Evolutionary conservation across 176 grass and related monocot genomes (phyloP).

Genomic region (Oryza nivara): DNA sequence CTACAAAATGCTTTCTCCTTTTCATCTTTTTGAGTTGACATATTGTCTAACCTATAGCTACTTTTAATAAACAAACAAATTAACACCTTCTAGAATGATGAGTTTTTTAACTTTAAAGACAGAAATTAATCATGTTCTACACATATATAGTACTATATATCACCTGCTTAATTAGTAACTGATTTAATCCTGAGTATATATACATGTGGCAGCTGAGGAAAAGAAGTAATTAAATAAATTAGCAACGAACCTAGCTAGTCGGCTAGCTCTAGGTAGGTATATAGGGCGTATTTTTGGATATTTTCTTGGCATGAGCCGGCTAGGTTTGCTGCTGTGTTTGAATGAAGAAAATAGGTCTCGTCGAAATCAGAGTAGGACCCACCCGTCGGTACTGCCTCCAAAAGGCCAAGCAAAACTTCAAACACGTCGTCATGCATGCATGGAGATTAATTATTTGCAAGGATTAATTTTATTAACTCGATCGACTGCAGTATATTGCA

Average conservation of each 20-base stretch:
- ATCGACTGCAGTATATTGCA: background rate
- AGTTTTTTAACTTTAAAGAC: background rate
- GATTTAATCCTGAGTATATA: background rate
- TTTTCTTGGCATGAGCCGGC: background rate
- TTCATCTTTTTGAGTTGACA: background rate
- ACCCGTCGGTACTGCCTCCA: background rate
- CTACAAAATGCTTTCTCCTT: no score
- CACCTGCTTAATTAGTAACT: background rate
- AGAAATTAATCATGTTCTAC: background rate
- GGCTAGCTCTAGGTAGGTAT: no score
- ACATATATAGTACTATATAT: background rate
- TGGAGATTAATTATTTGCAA: background rate
- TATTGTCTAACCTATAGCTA: background rate
- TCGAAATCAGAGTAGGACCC: background rate
- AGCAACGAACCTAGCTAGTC: no score
- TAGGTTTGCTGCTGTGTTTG: background rate
- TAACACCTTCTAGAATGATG: background rate
- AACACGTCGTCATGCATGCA: background rate
- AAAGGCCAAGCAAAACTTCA: constrained; percentile 33
- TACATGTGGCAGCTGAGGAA: background rate
- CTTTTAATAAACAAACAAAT: background rate
- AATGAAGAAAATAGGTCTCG: background rate
- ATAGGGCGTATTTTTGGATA: background rate
- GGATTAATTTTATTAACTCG: background rate
- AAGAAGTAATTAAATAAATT: background rate